Evolutionary conservation across 306 rosid species (phyloP), one percentile per base, ranked within the genome.

Genomic region (Dryas alaskensis): DNA sequence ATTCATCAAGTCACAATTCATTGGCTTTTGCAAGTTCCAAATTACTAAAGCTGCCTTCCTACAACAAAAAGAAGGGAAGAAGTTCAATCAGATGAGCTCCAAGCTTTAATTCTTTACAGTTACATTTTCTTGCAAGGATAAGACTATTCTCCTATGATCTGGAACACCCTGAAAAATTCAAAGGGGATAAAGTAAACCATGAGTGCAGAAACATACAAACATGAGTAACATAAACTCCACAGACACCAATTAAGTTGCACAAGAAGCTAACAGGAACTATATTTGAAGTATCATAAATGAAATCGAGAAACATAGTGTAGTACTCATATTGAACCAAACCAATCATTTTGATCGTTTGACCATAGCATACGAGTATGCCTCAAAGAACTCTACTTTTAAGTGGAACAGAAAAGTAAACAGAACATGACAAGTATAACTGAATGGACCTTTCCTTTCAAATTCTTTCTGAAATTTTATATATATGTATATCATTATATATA

Each of bases 41-140:
- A 51, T n/a, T 52, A 54, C 54, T 46, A 16, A 22, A 43, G 46
- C 68, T n/a, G 47, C 27, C 37, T 67, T 25, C 42, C 68, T 47
- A 6, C 37, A 17, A 53, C 7, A 44, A 27, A 14, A 51, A 58
- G 31, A 16, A 53, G 39, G 55, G 5, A 61, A 67, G 60, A 67
- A 69, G 37, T n/a, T 13, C 47, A 67, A 60, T 60, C 10, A 39
- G 22, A 67, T 59, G 76, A 65, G 79, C 54, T 70, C 69, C 80
- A 78, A 25, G 75, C 75, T 72, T 74, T 68, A 43, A 37, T 13
- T 74, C 72, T 57, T 67, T 64, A 82, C 80, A 64, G 57, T 65
- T 52, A 52, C 58, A 19, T 2, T 46, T 37, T 50, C 59, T 57
- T 68, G 69, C 42, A 17, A 48, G 55, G 61, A 70, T 58, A 40